Conservation (phyloP, 441 rosid genomes). For the Erodium chrysanthum region DNA sequence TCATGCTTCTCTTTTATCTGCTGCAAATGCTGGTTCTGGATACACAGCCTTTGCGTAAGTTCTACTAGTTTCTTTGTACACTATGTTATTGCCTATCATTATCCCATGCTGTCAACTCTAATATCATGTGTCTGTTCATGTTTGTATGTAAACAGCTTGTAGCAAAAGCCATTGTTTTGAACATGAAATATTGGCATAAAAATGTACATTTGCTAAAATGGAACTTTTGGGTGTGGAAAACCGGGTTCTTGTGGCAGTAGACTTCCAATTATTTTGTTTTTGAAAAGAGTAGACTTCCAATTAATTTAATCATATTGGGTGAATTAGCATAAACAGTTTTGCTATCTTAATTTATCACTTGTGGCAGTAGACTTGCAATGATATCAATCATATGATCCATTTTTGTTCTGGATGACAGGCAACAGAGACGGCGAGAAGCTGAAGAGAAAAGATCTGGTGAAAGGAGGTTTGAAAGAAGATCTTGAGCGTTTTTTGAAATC, state of each 20-base stretch:
- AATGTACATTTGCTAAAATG: neutral
- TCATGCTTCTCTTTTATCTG: constrained; percentile 54
- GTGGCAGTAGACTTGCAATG: too few species aligned
- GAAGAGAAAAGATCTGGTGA: constrained; percentile 70
- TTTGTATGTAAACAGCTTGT: neutral
- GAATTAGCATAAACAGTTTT: neutral
- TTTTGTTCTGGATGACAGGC: constrained; percentile 35
- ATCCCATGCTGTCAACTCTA: neutral
- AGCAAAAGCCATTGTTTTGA: neutral
- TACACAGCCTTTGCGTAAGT: constrained; percentile 88
- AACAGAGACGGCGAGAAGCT: constrained; percentile 74
- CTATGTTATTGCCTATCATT: neutral
- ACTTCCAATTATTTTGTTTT: too few species aligned
- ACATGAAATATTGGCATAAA: too few species aligned
- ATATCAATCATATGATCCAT: neutral
- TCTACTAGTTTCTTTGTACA: constrained; percentile 3
- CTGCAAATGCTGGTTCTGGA: constrained; percentile 76
- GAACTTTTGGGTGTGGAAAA: neutral
- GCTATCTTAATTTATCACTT: too few species aligned
- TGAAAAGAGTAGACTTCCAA: neutral
- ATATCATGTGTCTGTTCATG: neutral
- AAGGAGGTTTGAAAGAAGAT: constrained; percentile 62
- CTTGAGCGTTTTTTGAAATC: constrained; percentile 26
- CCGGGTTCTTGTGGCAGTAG: neutral
- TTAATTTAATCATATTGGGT: neutral